Evolutionary conservation across 768 basidiomycete genomes (phyloP).

Genomic region (Leucosporidium scottii): DNA sequence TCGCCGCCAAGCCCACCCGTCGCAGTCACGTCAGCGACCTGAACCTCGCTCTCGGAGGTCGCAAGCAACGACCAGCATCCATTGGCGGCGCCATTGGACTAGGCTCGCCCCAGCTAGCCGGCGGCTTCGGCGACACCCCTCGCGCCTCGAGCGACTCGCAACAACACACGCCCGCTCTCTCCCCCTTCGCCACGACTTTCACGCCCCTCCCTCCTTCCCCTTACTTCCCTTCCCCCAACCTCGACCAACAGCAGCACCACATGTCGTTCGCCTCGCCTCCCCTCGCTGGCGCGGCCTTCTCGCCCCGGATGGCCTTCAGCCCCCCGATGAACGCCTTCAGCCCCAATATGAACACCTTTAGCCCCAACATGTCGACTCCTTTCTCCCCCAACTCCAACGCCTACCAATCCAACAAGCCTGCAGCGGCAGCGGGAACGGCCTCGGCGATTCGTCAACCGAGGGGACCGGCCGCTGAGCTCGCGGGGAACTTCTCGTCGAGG

Average conservation of each 20-base stretch:
- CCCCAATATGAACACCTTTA: too few species aligned
- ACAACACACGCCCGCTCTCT: not conserved
- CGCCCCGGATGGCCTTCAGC: too few species aligned
- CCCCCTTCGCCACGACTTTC: slow-evolving; percentile 6
- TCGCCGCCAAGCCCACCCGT: not conserved
- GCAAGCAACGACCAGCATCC: not conserved
- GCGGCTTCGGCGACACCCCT: not conserved
- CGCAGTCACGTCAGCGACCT: not conserved
- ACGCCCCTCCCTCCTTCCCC: not conserved
- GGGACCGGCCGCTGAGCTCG: not conserved
- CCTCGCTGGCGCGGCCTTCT: not conserved
- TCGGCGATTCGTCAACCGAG: slow-evolving; percentile 1
- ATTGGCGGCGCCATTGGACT: not conserved
- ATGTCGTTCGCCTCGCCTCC: not conserved
- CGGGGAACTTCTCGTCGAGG: not conserved
- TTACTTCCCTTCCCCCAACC: not conserved
- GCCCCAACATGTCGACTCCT: not conserved
- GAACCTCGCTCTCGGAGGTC: not conserved
- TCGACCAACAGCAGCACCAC: not conserved
- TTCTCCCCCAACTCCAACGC: not conserved
- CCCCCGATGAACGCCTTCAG: too few species aligned
- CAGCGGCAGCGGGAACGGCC: not conserved
- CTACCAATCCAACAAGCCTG: not conserved
- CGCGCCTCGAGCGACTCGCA: not conserved
- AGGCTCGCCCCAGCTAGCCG: not conserved